phyloP scores from a whole-genome alignment of 441 rosid genomes.

The Arabidopsis hybrid region DNA sequence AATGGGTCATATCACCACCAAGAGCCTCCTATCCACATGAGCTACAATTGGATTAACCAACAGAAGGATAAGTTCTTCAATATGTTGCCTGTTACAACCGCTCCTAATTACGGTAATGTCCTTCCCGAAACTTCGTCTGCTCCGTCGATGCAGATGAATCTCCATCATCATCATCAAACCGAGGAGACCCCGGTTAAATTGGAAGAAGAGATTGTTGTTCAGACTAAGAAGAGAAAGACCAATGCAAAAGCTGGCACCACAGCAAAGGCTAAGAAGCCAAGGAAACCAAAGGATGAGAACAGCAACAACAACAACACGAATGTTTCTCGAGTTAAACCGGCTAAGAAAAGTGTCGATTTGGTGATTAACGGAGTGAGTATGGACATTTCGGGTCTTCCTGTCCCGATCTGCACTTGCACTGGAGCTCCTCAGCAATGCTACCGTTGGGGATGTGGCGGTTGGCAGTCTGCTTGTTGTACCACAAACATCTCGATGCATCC shows the following conservation, averaged over 20 bases:
- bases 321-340: constrained; percentile 61
- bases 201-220: constrained; percentile 65
- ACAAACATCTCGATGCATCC: constrained; percentile 93
- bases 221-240: constrained; percentile 72
- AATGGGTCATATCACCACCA: constrained; percentile 63
- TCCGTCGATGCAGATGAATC: constrained; percentile 62
- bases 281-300: constrained; percentile 71
- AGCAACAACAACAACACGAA: constrained; percentile 37
- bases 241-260: constrained; percentile 49
- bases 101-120: constrained; percentile 51
- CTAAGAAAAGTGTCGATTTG: constrained; percentile 81
- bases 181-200: constrained; percentile 50
- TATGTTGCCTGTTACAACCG: constrained; percentile 61
- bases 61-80: constrained; percentile 80
- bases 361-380: constrained; percentile 85
- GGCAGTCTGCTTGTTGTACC: constrained; percentile 99
- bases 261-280: constrained; percentile 75
- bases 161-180: constrained; percentile 54
- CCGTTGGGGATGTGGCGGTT: constrained; percentile 99
- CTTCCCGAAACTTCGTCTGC: constrained; percentile 70
- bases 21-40: constrained; percentile 64
- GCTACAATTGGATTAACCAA: constrained; percentile 75
- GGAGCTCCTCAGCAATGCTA: constrained; percentile 95
- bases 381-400: constrained; percentile 91
- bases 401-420: constrained; percentile 94